phyloP scores from a whole-genome alignment of 345 rosid genomes.

The Garcia nutans region DNA sequence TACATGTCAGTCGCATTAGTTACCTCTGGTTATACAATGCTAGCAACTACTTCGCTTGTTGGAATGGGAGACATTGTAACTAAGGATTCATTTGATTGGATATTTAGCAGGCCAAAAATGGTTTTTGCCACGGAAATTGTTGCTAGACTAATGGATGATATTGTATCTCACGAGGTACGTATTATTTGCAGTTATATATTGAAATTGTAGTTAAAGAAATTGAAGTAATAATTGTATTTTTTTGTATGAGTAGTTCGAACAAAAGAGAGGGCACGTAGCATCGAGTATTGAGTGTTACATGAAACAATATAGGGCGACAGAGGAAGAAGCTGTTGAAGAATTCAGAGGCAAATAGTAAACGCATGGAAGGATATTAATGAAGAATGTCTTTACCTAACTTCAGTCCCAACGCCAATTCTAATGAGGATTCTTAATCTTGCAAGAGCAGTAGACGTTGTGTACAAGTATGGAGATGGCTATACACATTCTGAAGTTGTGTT shows the following conservation, averaged over 20 bases:
- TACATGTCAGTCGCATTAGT: not conserved
- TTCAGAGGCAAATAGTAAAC: slow-evolving; percentile 8
- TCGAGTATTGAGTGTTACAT: slow-evolving; percentile 38
- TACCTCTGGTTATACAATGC: not conserved
- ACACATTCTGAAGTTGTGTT: slow-evolving; percentile 3
- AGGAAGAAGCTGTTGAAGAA: slow-evolving; percentile 20
- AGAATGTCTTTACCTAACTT: slow-evolving; percentile 20
- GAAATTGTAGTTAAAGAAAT: too few species aligned
- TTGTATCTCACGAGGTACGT: slow-evolving; percentile 13
- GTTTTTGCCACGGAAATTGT: not conserved
- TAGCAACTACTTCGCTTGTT: slow-evolving; percentile 4
- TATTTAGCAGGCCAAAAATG: slow-evolving; percentile 1
- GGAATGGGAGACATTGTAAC: slow-evolving; percentile 10
- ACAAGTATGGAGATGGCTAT: slow-evolving; percentile 32
- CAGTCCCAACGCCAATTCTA: slow-evolving; percentile 21
- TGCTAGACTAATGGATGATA: slow-evolving; percentile 19
- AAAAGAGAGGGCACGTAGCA: slow-evolving; percentile 25
- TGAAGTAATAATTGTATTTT: too few species aligned
- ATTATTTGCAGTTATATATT: too few species aligned
- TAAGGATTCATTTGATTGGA: slow-evolving; percentile 16
- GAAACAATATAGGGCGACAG: slow-evolving; percentile 26
- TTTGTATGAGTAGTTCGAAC: slow-evolving; percentile 5
- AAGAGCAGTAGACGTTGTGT: slow-evolving; percentile 23
- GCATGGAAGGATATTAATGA: slow-evolving; percentile 45
- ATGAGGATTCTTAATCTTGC: slow-evolving; percentile 23